These are phyloP conservation scores for Coemansia furcata DNA, from an alignment of 192 early-diverging fungal genomes.

Conservation along the genomic window DNA sequence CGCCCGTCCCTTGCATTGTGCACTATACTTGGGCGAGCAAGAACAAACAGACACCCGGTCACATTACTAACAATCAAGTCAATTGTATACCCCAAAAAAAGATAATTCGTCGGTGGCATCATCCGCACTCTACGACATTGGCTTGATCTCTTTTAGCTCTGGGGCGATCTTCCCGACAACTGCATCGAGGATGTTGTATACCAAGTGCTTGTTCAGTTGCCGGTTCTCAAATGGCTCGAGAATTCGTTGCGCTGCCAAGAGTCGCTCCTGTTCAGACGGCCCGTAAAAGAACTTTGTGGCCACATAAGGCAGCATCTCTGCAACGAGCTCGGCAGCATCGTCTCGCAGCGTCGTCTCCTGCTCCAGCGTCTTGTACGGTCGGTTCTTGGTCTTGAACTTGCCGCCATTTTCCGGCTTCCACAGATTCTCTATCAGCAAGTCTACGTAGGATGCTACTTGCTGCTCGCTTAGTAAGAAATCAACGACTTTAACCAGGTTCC, in stretches of 20 bases:
- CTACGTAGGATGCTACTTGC: conserved; percentile 37
- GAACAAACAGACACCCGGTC: not conserved
- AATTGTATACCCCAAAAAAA: conserved; percentile 1
- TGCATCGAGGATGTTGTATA: conserved; percentile 45
- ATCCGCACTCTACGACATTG: not conserved
- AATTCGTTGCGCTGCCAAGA: conserved; percentile 40
- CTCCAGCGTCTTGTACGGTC: conserved; percentile 49
- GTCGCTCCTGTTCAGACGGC: conserved; percentile 26
- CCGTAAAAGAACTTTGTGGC: conserved; percentile 48
- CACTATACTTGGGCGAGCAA: conserved; percentile 9
- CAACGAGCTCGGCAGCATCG: conserved; percentile 42
- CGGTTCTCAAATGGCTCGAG: conserved; percentile 52
- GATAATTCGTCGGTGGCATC: not conserved
- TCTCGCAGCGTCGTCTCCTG: conserved; percentile 40
- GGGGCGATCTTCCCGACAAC: conserved; percentile 51
- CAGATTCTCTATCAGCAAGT: conserved; percentile 26
- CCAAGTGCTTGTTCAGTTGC: conserved; percentile 52
- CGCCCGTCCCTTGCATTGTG: conserved; percentile 13
- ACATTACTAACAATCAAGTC: not conserved
- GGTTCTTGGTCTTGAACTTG: conserved; percentile 24
- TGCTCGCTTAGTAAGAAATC: conserved; percentile 41
- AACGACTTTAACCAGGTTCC: conserved; percentile 44
- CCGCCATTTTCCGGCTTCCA: conserved; percentile 48
- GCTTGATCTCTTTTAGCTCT: conserved; percentile 28
- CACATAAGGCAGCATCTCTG: conserved; percentile 45